Percentiles rank a stretch among this genome's conserved stretches.
phyloP scores from a whole-genome alignment of 2,329 filamentous ascomycete species.

The Fusarium scirpi region DNA sequence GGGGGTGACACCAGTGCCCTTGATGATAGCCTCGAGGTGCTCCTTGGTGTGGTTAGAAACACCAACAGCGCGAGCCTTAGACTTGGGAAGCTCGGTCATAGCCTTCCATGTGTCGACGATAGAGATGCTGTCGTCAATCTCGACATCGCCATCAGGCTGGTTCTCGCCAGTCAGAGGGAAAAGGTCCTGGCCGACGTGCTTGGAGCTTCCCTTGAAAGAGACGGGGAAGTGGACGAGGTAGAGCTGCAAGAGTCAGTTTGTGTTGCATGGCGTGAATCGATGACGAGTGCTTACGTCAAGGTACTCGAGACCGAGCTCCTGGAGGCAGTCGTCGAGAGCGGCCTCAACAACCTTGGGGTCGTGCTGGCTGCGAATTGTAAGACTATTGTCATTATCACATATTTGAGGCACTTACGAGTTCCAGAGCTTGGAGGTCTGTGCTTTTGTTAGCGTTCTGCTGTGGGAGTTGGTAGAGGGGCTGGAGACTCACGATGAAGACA shows the following conservation, averaged over 20 bases:
- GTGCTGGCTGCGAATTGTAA: conserved; percentile 41
- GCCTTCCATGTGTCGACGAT: conserved; percentile 25
- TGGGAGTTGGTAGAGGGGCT: background rate
- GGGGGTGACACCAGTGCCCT: conserved; percentile 70
- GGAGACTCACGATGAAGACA: conserved; percentile 66
- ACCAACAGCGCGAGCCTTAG: conserved; percentile 75
- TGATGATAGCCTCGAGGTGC: conserved; percentile 63
- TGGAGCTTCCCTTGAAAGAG: conserved; percentile 52
- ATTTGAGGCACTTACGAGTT: conserved; percentile 44
- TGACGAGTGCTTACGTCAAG: conserved; percentile 62
- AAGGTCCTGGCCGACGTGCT: conserved; percentile 58
- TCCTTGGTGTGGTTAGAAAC: conserved; percentile 81
- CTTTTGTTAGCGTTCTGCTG: background rate
- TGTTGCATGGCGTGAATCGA: background rate
- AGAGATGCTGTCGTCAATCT: conserved; percentile 18
- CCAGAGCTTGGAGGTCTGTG: conserved; percentile 73
- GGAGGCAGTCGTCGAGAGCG: conserved; percentile 73
- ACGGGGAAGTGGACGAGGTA: conserved; percentile 75
- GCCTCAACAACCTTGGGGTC: conserved; percentile 64
- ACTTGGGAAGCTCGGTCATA: conserved; percentile 16
- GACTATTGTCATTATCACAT: rapidly evolving
- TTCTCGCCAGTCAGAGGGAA: conserved; percentile 64
- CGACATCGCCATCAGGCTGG: conserved; percentile 71
- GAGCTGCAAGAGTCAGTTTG: conserved; percentile 49
- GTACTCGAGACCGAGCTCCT: conserved; percentile 74